These are phyloP conservation scores for Ustilago vetiveriae DNA, from an alignment of 1,284 basidiomycete species.

Conservation along the genomic window DNA sequence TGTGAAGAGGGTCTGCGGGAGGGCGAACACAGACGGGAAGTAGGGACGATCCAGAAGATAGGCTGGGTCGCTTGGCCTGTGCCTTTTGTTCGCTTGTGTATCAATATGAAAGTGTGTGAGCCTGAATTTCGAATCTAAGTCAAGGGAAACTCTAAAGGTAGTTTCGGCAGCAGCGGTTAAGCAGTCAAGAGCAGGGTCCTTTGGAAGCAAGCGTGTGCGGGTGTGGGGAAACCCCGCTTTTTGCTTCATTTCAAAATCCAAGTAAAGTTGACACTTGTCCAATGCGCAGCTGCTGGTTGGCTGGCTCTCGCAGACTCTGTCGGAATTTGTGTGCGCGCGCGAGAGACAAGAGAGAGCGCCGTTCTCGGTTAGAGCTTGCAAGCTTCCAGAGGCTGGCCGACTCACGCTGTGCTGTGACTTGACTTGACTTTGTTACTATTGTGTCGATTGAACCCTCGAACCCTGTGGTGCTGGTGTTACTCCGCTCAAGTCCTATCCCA, in stretches of 20 bases:
- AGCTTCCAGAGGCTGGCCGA: no score
- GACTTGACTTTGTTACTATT: no score
- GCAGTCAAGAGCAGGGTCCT: slow-evolving; percentile 24
- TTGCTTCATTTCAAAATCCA: not conserved
- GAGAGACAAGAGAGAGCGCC: not conserved
- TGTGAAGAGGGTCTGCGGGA: no score
- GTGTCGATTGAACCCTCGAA: not conserved
- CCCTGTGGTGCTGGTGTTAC: no score
- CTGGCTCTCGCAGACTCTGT: not conserved
- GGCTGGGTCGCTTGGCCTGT: no score
- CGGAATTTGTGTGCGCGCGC: not conserved
- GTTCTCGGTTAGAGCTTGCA: not conserved
- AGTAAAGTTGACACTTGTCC: no score
- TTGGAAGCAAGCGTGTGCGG: not conserved
- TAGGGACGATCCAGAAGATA: not conserved
- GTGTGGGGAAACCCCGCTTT: slow-evolving; percentile 45
- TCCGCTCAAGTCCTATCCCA: not conserved
- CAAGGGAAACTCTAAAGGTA: not conserved
- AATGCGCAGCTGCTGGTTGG: slow-evolving; percentile 34
- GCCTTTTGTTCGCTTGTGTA: no score
- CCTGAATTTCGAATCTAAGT: no score
- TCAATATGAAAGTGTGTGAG: no score
- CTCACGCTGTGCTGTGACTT: no score
- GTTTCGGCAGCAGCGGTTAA: slow-evolving; percentile 2
- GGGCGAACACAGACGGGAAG: no score